These are phyloP conservation scores for Gremmenia infestans DNA, from an alignment of 2,329 filamentous ascomycete species.

Conservation along the genomic window DNA sequence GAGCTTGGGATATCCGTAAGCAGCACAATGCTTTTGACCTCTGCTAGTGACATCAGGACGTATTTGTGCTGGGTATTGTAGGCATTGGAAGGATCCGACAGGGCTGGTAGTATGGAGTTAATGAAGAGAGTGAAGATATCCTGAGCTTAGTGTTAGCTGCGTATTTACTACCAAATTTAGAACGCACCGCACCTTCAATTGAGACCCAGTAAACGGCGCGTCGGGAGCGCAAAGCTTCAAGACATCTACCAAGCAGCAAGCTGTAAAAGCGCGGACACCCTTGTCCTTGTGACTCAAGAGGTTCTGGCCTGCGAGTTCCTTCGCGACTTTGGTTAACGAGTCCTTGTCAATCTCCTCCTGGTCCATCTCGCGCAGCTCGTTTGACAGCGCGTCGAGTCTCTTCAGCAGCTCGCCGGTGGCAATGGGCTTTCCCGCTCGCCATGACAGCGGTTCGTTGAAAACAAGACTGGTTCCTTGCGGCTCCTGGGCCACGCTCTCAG, in stretches of 20 bases:
- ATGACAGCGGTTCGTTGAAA: conserved; percentile 84
- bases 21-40: conserved; percentile 91
- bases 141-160: conserved; percentile 40
- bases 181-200: conserved; percentile 68
- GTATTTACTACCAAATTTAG: not conserved
- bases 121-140: conserved; percentile 92
- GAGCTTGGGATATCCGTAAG: conserved; percentile 81
- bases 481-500: conserved; percentile 21
- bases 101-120: conserved; percentile 73
- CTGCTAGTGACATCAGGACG: conserved; percentile 79
- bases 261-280: conserved; percentile 83
- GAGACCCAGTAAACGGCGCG: conserved; percentile 84
- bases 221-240: conserved; percentile 89
- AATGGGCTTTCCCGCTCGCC: conserved; percentile 88
- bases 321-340: conserved; percentile 79
- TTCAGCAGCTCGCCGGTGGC: conserved; percentile 74
- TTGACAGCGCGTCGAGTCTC: conserved; percentile 73
- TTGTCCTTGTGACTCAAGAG: conserved; percentile 88
- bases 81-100: conserved; percentile 79
- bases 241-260: conserved; percentile 88
- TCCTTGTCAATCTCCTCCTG: conserved; percentile 79
- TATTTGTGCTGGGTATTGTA: conserved; percentile 94
- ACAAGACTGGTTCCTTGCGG: conserved; percentile 48
- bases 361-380: conserved; percentile 79
- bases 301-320: conserved; percentile 77